Evolutionary conservation across 2,329 filamentous ascomycete genomes (phyloP), one percentile per base, ranked within the genome.

Genomic region (Stagonosporopsis rhizophila): DNA sequence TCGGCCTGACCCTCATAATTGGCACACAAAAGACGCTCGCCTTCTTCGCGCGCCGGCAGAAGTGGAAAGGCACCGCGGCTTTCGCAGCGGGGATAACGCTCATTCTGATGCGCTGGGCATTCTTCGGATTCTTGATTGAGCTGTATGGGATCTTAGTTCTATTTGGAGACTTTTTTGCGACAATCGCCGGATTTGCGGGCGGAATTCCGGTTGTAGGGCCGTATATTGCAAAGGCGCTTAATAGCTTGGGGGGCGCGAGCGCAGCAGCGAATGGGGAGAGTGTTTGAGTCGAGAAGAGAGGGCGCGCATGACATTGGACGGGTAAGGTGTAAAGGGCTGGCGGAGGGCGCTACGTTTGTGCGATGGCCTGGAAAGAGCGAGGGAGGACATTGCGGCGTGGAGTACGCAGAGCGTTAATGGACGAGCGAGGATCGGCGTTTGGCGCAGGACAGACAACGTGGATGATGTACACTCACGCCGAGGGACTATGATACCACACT

Each of bases 91-190:
- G 95, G 14, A 89, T 99, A 35, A 70, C 87, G 9, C 84, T 99
- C 17, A 99, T 99, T 66, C 81, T 99, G 35, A 76, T 96, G 70
- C 86, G 90, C 59, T 99, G 95, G 93, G 90, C 95, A 0, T 83
- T 99, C 52, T 85, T 95, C 60, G 95, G 95, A 25, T 99, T 99
- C 79, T 70, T 89, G 55, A 85, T 98, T 66, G 95, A 99, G 78
- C 78, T 94, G 3, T 98, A 98, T 78, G 95, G 95, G 27, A 94
- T 99, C 64, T 85, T 96, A 65, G 85, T 97, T 47, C 81, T 99
- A 32, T 99, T 99, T 79, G 95, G 95, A 32, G 95, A 99, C 77
- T 98, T 98, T 79, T 84, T 98, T 56, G 91, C 92, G 44, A 98
- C 94, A 19, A 93, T 98, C 63, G 90, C 90, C 0, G 87, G 90